Percentiles rank a stretch among this genome's conserved stretches.
These are phyloP conservation scores for Metarhizium anisopliae DNA, from an alignment of 2,329 filamentous ascomycete genomes.

Conservation along the genomic window DNA sequence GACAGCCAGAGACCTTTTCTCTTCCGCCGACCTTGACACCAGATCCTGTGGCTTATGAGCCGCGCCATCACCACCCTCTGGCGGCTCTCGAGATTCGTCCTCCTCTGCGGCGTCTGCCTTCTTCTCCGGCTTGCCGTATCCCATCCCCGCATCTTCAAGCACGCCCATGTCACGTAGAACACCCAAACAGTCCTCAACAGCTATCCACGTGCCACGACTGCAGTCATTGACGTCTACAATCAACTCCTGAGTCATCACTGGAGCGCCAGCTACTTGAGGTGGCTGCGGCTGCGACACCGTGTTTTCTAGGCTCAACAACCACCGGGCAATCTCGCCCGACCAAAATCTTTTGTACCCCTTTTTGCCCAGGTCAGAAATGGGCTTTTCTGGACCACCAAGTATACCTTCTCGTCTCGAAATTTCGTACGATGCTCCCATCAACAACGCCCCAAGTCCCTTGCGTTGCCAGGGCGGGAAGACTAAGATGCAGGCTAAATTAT, in stretches of 20 bases:
- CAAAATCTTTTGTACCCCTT: constrained; percentile 81
- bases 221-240: constrained; percentile 62
- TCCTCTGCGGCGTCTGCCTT: constrained; percentile 5
- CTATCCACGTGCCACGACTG: constrained; percentile 72
- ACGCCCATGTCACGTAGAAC: constrained; percentile 75
- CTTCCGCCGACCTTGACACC: constrained; percentile 9
- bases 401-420: constrained; percentile 75
- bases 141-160: constrained; percentile 47
- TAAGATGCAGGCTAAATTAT: constrained; percentile 93
- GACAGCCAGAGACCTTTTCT: constrained; percentile 7
- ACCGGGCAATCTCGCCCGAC: constrained; percentile 75
- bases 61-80: not conserved
- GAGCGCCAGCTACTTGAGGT: not conserved
- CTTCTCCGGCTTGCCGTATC: constrained; percentile 26
- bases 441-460: constrained; percentile 74
- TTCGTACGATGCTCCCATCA: constrained; percentile 92
- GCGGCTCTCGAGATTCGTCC: constrained; percentile 5
- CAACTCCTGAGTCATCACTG: constrained; percentile 21
- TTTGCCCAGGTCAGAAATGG: constrained; percentile 75
- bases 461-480: constrained; percentile 94
- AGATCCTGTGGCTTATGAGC: not conserved
- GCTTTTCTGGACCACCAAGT: constrained; percentile 88
- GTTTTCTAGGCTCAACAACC: constrained; percentile 40
- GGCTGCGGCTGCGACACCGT: constrained; percentile 9
- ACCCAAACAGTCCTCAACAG: constrained; percentile 71